These are phyloP conservation scores for Paracoccidioides brasiliensis DNA, from an alignment of 2,329 filamentous ascomycete species.

Conservation along the genomic window DNA sequence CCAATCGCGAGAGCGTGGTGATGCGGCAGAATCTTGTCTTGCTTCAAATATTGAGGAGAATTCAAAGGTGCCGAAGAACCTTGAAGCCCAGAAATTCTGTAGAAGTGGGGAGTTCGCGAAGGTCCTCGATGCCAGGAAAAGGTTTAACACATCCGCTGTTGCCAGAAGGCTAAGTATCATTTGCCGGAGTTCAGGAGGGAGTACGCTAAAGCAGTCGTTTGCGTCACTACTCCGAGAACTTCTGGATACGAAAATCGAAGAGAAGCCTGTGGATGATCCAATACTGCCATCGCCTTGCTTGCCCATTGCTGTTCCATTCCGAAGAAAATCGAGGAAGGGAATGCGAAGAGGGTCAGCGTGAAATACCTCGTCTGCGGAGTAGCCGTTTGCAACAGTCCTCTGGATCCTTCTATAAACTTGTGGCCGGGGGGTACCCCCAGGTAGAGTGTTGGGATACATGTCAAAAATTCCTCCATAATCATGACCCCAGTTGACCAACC, in stretches of 20 bases:
- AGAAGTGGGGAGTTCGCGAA: neutral
- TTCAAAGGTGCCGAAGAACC: neutral
- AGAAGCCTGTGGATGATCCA: neutral
- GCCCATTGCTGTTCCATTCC: neutral
- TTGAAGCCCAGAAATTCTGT: neutral
- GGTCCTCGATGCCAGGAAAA: neutral
- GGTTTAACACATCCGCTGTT: neutral
- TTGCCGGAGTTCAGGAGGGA: neutral
- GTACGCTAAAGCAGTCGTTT: neutral
- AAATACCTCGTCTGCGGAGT: neutral
- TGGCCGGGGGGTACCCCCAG: neutral
- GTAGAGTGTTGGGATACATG: neutral
- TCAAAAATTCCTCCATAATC: conserved; percentile 1
- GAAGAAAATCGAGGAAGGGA: neutral
- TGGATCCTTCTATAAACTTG: neutral
- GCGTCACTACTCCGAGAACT: neutral
- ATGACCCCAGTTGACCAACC: neutral
- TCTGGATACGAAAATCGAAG: no score
- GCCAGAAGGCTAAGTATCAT: neutral
- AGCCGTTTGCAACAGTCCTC: neutral
- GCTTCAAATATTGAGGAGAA: conserved; percentile 1
- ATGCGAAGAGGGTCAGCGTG: neutral
- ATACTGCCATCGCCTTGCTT: neutral
- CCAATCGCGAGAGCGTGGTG: neutral
- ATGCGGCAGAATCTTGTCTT: neutral